phyloP scores from a whole-genome alignment of 495 filamentous ascomycete genomes.

The Trichoderma gamsii region DNA sequence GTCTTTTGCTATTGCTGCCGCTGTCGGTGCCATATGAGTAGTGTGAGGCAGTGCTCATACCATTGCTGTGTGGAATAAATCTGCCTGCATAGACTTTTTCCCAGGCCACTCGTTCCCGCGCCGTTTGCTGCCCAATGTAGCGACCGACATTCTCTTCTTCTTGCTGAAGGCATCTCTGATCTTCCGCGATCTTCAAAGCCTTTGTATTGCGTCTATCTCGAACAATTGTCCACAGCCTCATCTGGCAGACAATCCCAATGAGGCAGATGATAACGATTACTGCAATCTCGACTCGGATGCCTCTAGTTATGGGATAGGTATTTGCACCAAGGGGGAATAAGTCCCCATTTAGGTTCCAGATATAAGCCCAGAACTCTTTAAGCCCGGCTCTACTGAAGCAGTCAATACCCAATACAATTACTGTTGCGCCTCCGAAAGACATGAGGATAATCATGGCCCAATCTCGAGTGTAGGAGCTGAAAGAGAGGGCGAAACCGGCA shows the following conservation, averaged over 20 bases:
- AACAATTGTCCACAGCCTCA: slow-evolving; percentile 84
- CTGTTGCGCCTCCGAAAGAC: slow-evolving; percentile 76
- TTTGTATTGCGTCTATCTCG: slow-evolving; percentile 62
- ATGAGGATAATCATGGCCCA: slow-evolving; percentile 71
- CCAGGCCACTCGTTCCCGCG: slow-evolving; percentile 67
- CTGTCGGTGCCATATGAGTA: slow-evolving; percentile 41
- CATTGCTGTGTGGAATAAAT: slow-evolving; percentile 24
- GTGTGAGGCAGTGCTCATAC: slow-evolving; percentile 38
- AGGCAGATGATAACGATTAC: slow-evolving; percentile 66
- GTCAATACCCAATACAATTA: slow-evolving; percentile 76
- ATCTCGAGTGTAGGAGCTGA: slow-evolving; percentile 68
- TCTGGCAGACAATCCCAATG: slow-evolving; percentile 73
- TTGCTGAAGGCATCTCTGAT: slow-evolving; percentile 54
- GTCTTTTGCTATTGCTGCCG: slow-evolving; percentile 46
- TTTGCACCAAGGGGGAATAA: slow-evolving; percentile 69
- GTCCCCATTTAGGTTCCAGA: slow-evolving; percentile 77
- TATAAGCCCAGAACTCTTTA: slow-evolving; percentile 94
- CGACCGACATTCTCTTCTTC: slow-evolving; percentile 65
- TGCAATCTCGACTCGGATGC: slow-evolving; percentile 80
- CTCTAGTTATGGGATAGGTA: slow-evolving; percentile 81
- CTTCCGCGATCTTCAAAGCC: slow-evolving; percentile 49
- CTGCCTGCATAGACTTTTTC: slow-evolving; percentile 68
- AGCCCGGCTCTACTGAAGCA: slow-evolving; percentile 83
- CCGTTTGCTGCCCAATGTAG: slow-evolving; percentile 60
- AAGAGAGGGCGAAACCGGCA: slow-evolving; percentile 64